Percentiles rank a stretch among this genome's conserved stretches.
Evolutionary conservation across 768 basidiomycete species (phyloP).

Genomic region (Ramaria rubella): DNA sequence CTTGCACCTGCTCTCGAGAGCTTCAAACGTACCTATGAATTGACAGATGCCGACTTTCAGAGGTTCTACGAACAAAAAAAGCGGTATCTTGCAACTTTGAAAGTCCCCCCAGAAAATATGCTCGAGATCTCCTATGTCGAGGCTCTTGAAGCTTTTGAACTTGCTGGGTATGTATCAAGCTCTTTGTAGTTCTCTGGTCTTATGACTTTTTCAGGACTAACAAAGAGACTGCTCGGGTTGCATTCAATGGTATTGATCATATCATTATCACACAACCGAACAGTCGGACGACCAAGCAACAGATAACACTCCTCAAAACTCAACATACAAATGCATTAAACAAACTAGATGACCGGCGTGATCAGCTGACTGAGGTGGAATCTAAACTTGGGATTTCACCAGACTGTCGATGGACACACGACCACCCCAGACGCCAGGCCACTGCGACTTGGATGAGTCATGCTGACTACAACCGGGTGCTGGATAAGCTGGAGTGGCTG

Average conservation of each 20-base stretch:
- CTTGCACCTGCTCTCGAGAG: slow-evolving; percentile 6
- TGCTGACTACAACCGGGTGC: slow-evolving; percentile 17
- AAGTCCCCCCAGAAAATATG: neutral
- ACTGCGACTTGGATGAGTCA: neutral
- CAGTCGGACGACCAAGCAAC: neutral
- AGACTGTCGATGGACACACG: slow-evolving; percentile 12
- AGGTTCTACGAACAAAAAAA: slow-evolving; percentile 15
- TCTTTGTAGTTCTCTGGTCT: neutral
- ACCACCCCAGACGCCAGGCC: slow-evolving; percentile 8
- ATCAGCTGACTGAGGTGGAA: slow-evolving; percentile 7
- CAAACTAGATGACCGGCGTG: neutral
- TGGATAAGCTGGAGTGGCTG: slow-evolving; percentile 25
- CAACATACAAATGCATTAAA: neutral
- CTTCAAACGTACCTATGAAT: slow-evolving; percentile 15
- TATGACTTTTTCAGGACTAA: neutral
- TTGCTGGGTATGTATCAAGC: neutral
- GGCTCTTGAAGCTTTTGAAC: neutral
- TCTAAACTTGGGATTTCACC: slow-evolving; percentile 8
- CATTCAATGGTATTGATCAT: neutral
- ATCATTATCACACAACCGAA: neutral
- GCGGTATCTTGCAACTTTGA: slow-evolving; percentile 14
- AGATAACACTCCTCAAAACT: neutral
- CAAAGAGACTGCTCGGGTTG: neutral
- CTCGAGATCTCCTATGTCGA: neutral
- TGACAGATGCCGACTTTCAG: slow-evolving; percentile 9